Evolutionary conservation across 2,329 filamentous ascomycete genomes (phyloP).

Genomic region (Aspergillus carbonarius): DNA sequence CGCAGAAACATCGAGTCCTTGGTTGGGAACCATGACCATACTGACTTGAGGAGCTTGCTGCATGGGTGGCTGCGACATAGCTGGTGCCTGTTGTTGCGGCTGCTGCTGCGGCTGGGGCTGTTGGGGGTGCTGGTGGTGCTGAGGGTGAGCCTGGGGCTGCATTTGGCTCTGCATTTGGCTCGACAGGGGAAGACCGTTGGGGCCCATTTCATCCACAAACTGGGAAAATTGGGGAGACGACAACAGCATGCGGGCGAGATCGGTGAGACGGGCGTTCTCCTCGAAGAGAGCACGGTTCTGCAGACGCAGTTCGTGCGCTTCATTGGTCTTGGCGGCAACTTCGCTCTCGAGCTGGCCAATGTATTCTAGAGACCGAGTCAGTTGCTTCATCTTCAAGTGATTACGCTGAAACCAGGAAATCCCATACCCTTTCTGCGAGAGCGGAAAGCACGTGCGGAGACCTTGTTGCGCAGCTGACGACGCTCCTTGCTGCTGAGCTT

Average conservation of each 20-base stretch:
- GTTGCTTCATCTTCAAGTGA: conserved; percentile 28
- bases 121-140: conserved; percentile 37
- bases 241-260: conserved; percentile 77
- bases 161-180: conserved; percentile 38
- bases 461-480: conserved; percentile 96
- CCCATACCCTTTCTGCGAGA: conserved; percentile 92
- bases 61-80: conserved; percentile 40
- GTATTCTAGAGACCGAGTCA: conserved; percentile 74
- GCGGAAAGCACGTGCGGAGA: conserved; percentile 94
- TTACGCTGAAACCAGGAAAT: background rate
- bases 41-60: conserved; percentile 64
- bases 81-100: conserved; percentile 36
- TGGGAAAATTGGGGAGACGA: conserved; percentile 78
- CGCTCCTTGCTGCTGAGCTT: conserved; percentile 98
- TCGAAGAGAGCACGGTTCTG: conserved; percentile 81
- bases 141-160: conserved; percentile 37
- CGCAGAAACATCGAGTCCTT: conserved; percentile 70
- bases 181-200: conserved; percentile 52
- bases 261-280: conserved; percentile 78
- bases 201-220: conserved; percentile 70
- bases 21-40: conserved; percentile 82
- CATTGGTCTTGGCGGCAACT: conserved; percentile 77
- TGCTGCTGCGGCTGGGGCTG: conserved; percentile 40
- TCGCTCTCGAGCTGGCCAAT: conserved; percentile 91
- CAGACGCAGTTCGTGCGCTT: conserved; percentile 74